Conservation (phyloP, 1,139 yeast genomes). For the Diutina neorugosa region DNA sequence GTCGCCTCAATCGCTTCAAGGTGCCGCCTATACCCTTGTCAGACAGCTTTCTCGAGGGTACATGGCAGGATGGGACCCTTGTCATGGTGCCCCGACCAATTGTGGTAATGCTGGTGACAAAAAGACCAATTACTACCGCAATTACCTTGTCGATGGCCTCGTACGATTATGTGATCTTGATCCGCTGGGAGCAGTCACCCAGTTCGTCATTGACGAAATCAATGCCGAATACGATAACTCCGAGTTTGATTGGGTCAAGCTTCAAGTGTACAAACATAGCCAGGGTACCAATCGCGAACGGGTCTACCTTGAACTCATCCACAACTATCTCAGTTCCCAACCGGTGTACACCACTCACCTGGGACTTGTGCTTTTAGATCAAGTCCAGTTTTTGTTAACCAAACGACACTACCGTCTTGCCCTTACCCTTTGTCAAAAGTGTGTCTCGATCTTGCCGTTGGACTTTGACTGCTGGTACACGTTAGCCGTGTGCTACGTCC, state of each 20-base stretch:
- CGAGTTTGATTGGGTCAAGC: constrained; percentile 20
- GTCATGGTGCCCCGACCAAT: constrained; percentile 19
- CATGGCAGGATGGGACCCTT: constrained; percentile 16
- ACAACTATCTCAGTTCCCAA: constrained; percentile 11
- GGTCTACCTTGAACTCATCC: constrained; percentile 17
- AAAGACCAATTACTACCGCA: constrained; percentile 22
- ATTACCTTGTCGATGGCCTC: constrained; percentile 21
- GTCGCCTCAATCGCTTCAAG: constrained; percentile 10
- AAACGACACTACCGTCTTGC: constrained; percentile 18
- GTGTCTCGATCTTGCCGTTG: constrained; percentile 24
- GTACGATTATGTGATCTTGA: constrained; percentile 14
- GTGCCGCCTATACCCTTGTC: constrained; percentile 13
- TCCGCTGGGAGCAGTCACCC: constrained; percentile 10
- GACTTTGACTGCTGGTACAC: constrained; percentile 33
- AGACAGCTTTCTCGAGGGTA: constrained; percentile 17
- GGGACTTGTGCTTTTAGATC: constrained; percentile 26
- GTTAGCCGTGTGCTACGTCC: constrained; percentile 22
- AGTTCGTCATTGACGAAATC: constrained; percentile 15
- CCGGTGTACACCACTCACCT: constrained; percentile 17
- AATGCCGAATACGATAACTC: constrained; percentile 9
- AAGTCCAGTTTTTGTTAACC: constrained; percentile 25
- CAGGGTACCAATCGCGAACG: constrained; percentile 16
- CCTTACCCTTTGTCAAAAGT: constrained; percentile 18
- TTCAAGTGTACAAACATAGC: constrained; percentile 19
- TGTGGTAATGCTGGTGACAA: constrained; percentile 18